Evolutionary conservation across 306 rosid genomes (phyloP).

Genomic region (Cicer judaicum): DNA sequence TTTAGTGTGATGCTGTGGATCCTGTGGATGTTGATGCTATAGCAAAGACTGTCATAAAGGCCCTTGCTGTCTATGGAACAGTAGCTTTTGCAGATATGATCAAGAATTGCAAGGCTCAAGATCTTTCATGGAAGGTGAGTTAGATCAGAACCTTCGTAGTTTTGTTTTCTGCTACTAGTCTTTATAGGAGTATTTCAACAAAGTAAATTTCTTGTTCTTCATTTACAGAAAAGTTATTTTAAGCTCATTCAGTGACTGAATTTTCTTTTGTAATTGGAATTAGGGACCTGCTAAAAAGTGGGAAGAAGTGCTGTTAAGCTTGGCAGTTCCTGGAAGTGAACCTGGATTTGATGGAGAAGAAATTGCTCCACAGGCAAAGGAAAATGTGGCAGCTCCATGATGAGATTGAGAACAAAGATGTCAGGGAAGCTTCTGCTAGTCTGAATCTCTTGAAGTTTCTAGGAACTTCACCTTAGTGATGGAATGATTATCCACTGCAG

Average conservation of each 20-base stretch:
- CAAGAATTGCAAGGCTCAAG: conserved; percentile 79
- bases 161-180: too few relatives aligned
- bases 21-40: conserved; percentile 63
- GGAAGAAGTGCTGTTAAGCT: conserved; percentile 67
- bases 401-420: conserved; percentile 19
- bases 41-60: conserved; percentile 60
- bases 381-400: conserved; percentile 73
- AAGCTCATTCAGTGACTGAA: conserved; percentile 4
- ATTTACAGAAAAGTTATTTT: neutral
- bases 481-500: neutral
- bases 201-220: neutral
- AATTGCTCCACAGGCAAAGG: conserved; percentile 79
- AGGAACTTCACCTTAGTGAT: conserved; percentile 5
- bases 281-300: conserved; percentile 84
- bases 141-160: neutral
- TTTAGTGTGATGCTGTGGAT: conserved; percentile 79
- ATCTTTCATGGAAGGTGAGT: conserved; percentile 86
- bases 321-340: conserved; percentile 67
- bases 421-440: conserved; percentile 22
- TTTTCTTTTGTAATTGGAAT: conserved; percentile 22
- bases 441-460: conserved; percentile 18
- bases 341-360: conserved; percentile 76
- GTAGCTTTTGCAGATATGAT: conserved; percentile 64
- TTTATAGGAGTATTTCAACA: too few relatives aligned
- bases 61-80: conserved; percentile 60